These are phyloP conservation scores for Lycium ferocissimum DNA, from an alignment of 257 asterid species.

Conservation along the genomic window DNA sequence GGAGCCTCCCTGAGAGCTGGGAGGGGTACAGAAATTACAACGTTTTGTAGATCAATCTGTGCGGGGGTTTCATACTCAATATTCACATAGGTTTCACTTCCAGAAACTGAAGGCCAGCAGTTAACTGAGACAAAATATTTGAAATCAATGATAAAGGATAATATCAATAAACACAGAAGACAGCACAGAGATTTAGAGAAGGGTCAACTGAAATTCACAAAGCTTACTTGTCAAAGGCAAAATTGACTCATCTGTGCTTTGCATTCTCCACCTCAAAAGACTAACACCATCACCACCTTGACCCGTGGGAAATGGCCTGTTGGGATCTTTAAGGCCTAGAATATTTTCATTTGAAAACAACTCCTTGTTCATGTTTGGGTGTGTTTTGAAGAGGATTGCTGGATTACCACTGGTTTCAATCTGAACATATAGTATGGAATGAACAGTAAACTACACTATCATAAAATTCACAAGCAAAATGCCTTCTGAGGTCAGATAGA, in stretches of 20 bases:
- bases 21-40: conserved; percentile 90
- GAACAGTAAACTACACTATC: conserved; percentile 27
- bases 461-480: conserved; percentile 29
- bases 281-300: conserved; percentile 86
- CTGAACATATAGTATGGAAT: conserved; percentile 48
- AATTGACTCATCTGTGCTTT: conserved; percentile 79
- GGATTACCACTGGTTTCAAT: conserved; percentile 85
- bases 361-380: conserved; percentile 92
- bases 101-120: conserved; percentile 98
- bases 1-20: conserved; percentile 96
- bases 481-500: conserved; percentile 10
- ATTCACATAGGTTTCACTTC: conserved; percentile 84
- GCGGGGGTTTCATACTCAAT: conserved; percentile 88
- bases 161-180: conserved; percentile 22
- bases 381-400: conserved; percentile 82
- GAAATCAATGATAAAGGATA: conserved; percentile 30
- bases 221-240: conserved; percentile 88
- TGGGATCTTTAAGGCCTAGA: conserved; percentile 82
- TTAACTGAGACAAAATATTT: conserved; percentile 57
- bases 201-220: conserved; percentile 18
- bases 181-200: conserved; percentile 6
- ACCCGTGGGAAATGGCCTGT: conserved; percentile 77
- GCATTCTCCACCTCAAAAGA: conserved; percentile 96
- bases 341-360: conserved; percentile 77
- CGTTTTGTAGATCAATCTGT: conserved; percentile 81